Evolutionary conservation across 257 asterid species (phyloP).

Genomic region (Pogostemon cablin): DNA sequence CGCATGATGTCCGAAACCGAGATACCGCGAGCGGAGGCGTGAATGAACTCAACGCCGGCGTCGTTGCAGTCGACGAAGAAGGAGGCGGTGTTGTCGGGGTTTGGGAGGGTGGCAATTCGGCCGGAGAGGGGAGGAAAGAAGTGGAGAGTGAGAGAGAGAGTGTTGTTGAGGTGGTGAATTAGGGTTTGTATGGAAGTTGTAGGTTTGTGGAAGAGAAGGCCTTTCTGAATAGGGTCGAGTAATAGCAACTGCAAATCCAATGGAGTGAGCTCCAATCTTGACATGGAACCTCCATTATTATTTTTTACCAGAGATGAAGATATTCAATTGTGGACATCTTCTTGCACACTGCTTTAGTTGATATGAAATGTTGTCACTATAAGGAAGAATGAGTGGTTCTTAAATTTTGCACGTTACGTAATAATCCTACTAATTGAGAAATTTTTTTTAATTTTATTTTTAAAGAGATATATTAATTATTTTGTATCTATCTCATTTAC

Average conservation of each 20-base stretch:
- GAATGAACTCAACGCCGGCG: constrained; percentile 42
- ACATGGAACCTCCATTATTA: not conserved
- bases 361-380: too few species aligned
- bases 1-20: constrained; percentile 33
- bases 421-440: too few species aligned
- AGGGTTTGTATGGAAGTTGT: not conserved
- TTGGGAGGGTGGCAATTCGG: constrained; percentile 27
- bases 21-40: constrained; percentile 34
- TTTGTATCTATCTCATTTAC: too few species aligned
- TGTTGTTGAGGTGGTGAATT: constrained; percentile 37
- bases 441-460: too few species aligned
- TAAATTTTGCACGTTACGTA: too few species aligned
- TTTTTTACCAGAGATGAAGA: constrained; percentile 28
- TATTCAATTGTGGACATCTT: not conserved
- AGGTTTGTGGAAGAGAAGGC: constrained; percentile 30
- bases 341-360: too few species aligned
- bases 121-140: constrained; percentile 50
- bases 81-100: not conserved
- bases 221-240: constrained; percentile 27
- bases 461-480: too few species aligned
- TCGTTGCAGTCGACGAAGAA: constrained; percentile 40
- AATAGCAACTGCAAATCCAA: constrained; percentile 34
- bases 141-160: constrained; percentile 37
- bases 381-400: too few species aligned
- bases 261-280: constrained; percentile 35